These are phyloP conservation scores for Stagonosporopsis rhizophila DNA, from an alignment of 2,329 filamentous ascomycete species.

Conservation along the genomic window DNA sequence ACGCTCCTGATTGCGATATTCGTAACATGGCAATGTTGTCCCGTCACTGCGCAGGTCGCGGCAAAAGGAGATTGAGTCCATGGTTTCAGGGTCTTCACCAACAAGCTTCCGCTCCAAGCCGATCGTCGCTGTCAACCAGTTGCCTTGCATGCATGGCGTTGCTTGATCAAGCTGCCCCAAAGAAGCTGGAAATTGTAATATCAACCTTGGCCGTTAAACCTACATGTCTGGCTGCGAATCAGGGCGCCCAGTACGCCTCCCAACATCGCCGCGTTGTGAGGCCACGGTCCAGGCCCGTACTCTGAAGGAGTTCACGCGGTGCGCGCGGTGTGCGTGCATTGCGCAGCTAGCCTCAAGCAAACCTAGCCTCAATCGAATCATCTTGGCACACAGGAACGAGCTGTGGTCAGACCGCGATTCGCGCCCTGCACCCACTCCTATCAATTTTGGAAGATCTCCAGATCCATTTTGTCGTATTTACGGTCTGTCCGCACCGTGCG, in stretches of 20 bases:
- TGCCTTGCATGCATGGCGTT: slow-evolving; percentile 34
- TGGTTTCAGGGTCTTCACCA: slow-evolving; percentile 28
- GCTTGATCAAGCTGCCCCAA: slow-evolving; percentile 22
- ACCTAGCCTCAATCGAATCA: slow-evolving; percentile 17
- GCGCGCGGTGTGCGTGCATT: slow-evolving; percentile 10
- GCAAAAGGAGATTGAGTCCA: slow-evolving; percentile 11
- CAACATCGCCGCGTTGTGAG: background rate
- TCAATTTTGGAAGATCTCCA: slow-evolving; percentile 25
- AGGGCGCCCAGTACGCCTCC: background rate
- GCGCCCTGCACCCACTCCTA: slow-evolving; percentile 25
- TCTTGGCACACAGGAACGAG: slow-evolving; percentile 25
- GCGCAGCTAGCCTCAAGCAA: slow-evolving; percentile 10
- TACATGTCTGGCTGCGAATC: background rate
- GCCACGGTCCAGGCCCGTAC: slow-evolving; percentile 14
- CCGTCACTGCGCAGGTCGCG: background rate
- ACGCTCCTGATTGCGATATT: slow-evolving; percentile 8
- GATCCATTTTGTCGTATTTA: slow-evolving; percentile 25
- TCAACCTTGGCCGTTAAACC: background rate
- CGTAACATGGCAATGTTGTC: background rate
- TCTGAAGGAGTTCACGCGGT: slow-evolving; percentile 14
- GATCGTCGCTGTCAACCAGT: slow-evolving; percentile 19
- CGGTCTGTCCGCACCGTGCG: slow-evolving; percentile 20
- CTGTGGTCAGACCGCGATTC: slow-evolving; percentile 16
- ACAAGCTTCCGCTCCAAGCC: slow-evolving; percentile 33
- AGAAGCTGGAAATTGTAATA: background rate